A percentile compares a stretch with the other conserved stretches of the same genome.
Evolutionary conservation across 495 filamentous ascomycete species (phyloP).

Genomic region (Xylaria longipes): DNA sequence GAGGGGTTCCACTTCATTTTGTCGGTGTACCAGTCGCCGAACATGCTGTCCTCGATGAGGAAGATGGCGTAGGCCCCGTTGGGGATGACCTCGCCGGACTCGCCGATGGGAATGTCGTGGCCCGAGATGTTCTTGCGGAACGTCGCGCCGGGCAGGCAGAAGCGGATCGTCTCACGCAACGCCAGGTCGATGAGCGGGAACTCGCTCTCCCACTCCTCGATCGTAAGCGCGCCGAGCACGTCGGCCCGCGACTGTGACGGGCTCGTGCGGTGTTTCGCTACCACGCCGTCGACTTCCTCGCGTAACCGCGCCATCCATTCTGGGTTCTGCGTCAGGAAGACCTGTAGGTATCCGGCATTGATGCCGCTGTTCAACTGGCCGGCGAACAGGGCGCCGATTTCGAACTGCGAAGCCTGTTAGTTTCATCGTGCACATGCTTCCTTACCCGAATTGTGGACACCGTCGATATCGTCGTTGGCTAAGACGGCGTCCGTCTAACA

Average conservation of each 20-base stretch:
- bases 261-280: slow-evolving; percentile 42
- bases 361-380: slow-evolving; percentile 52
- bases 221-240: slow-evolving; percentile 43
- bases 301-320: slow-evolving; percentile 49
- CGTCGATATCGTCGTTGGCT: neutral
- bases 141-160: slow-evolving; percentile 39
- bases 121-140: slow-evolving; percentile 49
- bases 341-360: slow-evolving; percentile 49
- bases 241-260: slow-evolving; percentile 43
- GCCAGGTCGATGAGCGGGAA: slow-evolving; percentile 54
- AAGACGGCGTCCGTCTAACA: neutral
- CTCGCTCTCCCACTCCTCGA: slow-evolving; percentile 54
- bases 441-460: neutral
- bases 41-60: slow-evolving; percentile 45
- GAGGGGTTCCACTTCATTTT: slow-evolving; percentile 52
- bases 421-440: neutral
- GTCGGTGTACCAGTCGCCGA: slow-evolving; percentile 50
- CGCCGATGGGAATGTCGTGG: slow-evolving; percentile 43
- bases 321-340: slow-evolving; percentile 45
- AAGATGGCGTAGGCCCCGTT: slow-evolving; percentile 46
- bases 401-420: slow-evolving; percentile 37
- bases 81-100: slow-evolving; percentile 52
- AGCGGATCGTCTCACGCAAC: slow-evolving; percentile 52
- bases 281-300: slow-evolving; percentile 48
- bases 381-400: slow-evolving; percentile 47